Percentiles rank a stretch among this genome's conserved stretches.
Evolutionary conservation across 495 filamentous ascomycete genomes (phyloP).

Genomic region (Apodospora peruviana): DNA sequence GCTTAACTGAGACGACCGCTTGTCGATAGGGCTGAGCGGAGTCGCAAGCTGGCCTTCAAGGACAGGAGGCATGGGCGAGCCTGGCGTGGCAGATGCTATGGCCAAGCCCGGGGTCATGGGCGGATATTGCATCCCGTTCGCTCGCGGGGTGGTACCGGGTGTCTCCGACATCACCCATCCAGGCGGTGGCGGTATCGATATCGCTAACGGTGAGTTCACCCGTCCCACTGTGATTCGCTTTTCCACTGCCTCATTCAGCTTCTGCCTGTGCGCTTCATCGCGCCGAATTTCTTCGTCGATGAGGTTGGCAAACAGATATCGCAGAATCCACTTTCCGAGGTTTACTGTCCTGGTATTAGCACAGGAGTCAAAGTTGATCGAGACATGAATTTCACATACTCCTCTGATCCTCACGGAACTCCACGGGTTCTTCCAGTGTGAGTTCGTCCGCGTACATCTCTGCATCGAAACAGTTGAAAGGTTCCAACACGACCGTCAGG

Average conservation of each 20-base stretch:
- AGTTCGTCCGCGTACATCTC: conserved; percentile 95
- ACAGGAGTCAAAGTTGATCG: neutral
- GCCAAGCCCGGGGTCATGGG: conserved; percentile 65
- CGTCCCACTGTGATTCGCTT: conserved; percentile 50
- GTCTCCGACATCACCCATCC: conserved; percentile 39
- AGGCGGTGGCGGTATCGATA: conserved; percentile 59
- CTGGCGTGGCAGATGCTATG: conserved; percentile 77
- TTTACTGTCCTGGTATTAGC: conserved; percentile 57
- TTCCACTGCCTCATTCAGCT: conserved; percentile 55
- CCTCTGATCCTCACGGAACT: conserved; percentile 90
- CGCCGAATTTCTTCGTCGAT: conserved; percentile 84
- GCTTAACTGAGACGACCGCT: conserved; percentile 23
- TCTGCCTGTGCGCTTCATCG: conserved; percentile 66
- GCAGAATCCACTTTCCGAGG: conserved; percentile 92
- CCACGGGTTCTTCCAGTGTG: conserved; percentile 60
- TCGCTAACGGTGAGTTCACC: conserved; percentile 55
- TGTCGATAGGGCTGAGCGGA: conserved; percentile 36
- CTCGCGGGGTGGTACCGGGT: conserved; percentile 56
- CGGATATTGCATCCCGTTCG: conserved; percentile 51
- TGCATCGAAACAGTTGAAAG: conserved; percentile 95
- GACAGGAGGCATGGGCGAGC: conserved; percentile 29
- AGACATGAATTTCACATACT: conserved; percentile 51
- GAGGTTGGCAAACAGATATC: conserved; percentile 84
- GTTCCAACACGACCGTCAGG: conserved; percentile 83
- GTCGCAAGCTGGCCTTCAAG: conserved; percentile 31